These are phyloP conservation scores for Rhodotorula sp. DNA, from an alignment of 1,284 basidiomycete genomes.

Conservation along the genomic window DNA sequence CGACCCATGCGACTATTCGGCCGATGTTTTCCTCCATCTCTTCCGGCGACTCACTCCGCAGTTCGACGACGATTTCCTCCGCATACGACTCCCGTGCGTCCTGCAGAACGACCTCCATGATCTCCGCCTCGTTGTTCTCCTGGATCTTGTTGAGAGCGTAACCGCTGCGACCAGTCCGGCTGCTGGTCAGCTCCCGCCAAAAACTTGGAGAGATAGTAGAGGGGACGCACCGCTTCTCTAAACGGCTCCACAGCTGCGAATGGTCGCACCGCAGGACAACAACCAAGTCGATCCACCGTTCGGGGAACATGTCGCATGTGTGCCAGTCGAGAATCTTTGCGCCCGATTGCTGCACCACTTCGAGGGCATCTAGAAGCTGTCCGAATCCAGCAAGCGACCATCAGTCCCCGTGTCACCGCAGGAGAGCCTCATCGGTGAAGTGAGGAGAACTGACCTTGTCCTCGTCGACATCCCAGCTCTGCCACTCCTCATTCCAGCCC, in stretches of 20 bases:
- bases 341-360: constrained; percentile 57
- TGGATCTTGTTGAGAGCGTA: constrained; percentile 92
- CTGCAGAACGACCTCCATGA: constrained; percentile 88
- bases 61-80: constrained; percentile 78
- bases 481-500: constrained; percentile 90
- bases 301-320: constrained; percentile 89
- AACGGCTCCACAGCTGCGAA: constrained; percentile 79
- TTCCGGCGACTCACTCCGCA: constrained; percentile 72
- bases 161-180: constrained; percentile 57
- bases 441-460: constrained; percentile 64
- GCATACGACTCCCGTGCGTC: constrained; percentile 86
- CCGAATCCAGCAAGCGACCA: neutral
- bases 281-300: constrained; percentile 96
- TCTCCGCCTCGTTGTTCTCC: constrained; percentile 98
- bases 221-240: constrained; percentile 77
- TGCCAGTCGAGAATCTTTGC: constrained; percentile 97
- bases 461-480: constrained; percentile 90
- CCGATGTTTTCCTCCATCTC: constrained; percentile 83
- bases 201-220: neutral
- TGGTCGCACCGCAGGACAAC: constrained; percentile 91
- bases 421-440: neutral
- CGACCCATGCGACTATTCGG: constrained; percentile 74
- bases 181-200: neutral
- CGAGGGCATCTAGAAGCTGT: constrained; percentile 82
- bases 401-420: neutral